These are phyloP conservation scores for Aspergillus pseudoterreus DNA, from an alignment of 2,329 filamentous ascomycete genomes.

Conservation along the genomic window DNA sequence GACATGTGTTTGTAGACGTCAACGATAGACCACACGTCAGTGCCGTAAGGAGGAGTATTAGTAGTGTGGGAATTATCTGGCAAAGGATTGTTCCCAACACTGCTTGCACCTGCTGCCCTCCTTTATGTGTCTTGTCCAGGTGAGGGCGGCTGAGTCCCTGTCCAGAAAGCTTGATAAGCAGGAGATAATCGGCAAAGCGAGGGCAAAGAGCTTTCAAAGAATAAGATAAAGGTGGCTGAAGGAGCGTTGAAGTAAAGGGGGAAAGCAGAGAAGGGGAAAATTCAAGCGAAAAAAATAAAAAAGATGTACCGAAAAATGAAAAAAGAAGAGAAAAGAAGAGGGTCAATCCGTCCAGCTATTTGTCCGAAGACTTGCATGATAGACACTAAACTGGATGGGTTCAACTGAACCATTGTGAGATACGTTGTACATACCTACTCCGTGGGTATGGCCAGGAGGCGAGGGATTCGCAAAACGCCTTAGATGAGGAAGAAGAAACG, in stretches of 20 bases:
- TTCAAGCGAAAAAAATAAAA: constrained; percentile 8
- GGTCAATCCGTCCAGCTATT: constrained; percentile 14
- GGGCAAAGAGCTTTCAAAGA: neutral
- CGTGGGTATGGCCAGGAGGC: constrained; percentile 7
- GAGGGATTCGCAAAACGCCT: constrained; percentile 14
- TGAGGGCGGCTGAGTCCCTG: neutral
- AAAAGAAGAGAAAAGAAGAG: constrained; percentile 5
- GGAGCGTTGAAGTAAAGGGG: neutral
- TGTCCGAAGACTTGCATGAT: constrained; percentile 19
- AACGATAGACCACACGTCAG: neutral
- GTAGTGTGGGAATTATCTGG: neutral
- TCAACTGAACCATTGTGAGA: constrained; percentile 12
- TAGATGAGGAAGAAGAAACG: constrained; percentile 14
- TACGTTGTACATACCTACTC: constrained; percentile 13
- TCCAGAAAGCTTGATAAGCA: neutral
- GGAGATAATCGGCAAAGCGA: neutral
- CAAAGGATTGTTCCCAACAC: neutral
- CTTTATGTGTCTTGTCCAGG: constrained; percentile 7
- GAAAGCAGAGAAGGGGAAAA: constrained; percentile 3
- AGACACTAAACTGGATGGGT: constrained; percentile 7
- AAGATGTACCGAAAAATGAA: constrained; percentile 4
- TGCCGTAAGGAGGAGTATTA: neutral
- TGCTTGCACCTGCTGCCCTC: neutral
- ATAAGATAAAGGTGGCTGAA: neutral
- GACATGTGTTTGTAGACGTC: constrained; percentile 17